Evolutionary conservation across 2,329 filamentous ascomycete species (phyloP), one percentile per base, ranked within the genome.

Genomic region (Penicillium corylophilum): DNA sequence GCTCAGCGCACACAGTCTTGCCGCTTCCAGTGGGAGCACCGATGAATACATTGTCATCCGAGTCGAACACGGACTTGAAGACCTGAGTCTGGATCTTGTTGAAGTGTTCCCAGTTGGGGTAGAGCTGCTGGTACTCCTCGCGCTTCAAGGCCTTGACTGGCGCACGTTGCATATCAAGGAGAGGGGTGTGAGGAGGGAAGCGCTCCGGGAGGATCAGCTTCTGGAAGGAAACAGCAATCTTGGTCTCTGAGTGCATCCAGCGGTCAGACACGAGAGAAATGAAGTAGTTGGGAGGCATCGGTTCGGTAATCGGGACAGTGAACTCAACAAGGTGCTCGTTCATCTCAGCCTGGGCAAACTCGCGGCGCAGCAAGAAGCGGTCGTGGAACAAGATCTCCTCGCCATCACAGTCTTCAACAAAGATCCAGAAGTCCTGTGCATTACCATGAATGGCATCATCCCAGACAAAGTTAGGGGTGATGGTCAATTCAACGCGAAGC

Each of bases 261-360:
- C 94, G 82, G 71, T 99, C 94, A 3, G 93, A 97, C 18, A 96
- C 77, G 35, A 99, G 83, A 0, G 91, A 94, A 64, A 99, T 90
- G 74, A 99, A 99, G 76, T 99, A 99, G 71, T 99, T 95, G 0
- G 95, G 94, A 13, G 94, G 94, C 89, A 97, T 95, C 0, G 95
- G 95, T 62, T 99, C 94, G 0, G 90, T 92, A 61, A 99, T 95
- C 0, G 94, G 89, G 3, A 97, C 93, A 0, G 93, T 97, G 64
- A 99, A 94, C 62, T 99, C 94, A 24, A 99, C 88, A 10, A 96
- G 75, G 72, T 99, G 94, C 74, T 97, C 93, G 58, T 93, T 96
- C 69, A 87, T 83, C 65, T 97, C 93, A 1, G 87, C 82, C 53
- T 84, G 78, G 4, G 91, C 92, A 66, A 95, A 96, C 56, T 96